phyloP scores from a whole-genome alignment of 2,329 filamentous ascomycete genomes.

The Whalleya microplaca region DNA sequence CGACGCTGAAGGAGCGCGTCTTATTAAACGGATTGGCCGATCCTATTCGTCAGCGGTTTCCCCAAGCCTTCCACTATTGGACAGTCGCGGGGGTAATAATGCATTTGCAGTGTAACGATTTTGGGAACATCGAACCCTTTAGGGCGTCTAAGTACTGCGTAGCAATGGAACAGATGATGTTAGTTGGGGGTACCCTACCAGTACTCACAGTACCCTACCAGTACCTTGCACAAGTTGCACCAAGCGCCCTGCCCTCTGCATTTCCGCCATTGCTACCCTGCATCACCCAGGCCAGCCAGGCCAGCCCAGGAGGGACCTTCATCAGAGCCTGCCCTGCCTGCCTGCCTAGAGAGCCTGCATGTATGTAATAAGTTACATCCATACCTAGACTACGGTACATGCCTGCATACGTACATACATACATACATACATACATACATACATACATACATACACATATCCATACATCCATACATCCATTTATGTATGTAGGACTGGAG shows the following conservation, averaged over 20 bases:
- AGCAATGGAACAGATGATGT: background rate
- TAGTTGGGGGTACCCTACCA: background rate
- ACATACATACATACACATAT: background rate
- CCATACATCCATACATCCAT: background rate
- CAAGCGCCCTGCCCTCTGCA: background rate
- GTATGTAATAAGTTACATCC: too few relatives aligned
- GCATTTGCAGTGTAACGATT: background rate
- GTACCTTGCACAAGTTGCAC: background rate
- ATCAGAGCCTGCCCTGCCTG: too few relatives aligned
- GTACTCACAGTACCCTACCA: background rate
- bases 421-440: background rate
- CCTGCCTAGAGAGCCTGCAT: too few relatives aligned
- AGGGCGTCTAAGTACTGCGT: background rate
- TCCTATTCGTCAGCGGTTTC: background rate
- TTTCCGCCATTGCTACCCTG: background rate
- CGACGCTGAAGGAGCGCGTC: background rate
- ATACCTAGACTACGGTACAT: too few relatives aligned
- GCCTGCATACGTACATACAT: background rate
- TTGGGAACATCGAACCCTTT: background rate
- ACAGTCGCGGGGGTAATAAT: background rate
- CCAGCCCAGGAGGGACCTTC: too few relatives aligned
- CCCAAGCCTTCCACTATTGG: background rate
- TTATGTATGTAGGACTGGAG: background rate
- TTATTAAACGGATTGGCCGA: background rate
- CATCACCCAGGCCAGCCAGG: too few relatives aligned